Base-by-base conservation (phyloP, 768 basidiomycete species). In the Tulasnella sp. region DNA sequence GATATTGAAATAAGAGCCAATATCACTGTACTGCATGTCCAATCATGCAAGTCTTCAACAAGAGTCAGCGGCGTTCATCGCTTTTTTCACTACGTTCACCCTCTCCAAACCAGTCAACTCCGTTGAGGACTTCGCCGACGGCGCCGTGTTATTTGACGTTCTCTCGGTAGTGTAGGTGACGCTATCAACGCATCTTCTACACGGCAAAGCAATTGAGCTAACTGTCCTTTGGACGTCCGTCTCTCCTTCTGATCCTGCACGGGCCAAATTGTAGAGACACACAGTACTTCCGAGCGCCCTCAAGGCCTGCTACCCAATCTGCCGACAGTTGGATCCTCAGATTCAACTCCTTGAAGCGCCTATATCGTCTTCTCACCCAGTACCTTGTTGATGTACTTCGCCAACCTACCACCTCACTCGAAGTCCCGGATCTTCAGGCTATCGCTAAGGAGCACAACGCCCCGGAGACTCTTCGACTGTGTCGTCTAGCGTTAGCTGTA, bases 271-370 rank as follows among this genome's bases (percentile, higher is more conserved):
- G 25, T 67, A 92, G 90, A 64, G 91, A 92, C 73, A 74, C 76
- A 49, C 78, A 83, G 30, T 89, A 89, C 72, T 93, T 93, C 67
- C 79, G 80, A 46, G 79, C 78, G 54, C 72, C 81, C 3, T 72
- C 75, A 19, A 79, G 84, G 10, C 73, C 79, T 4, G 74, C 82
- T 0, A 71, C 77, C 17, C 82, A 87, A 55, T 76, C 76, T 1
- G 80, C 85, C 10, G 89, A 91, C 66, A 92, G 89, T 71, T 94
- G 91, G 91, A 87, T 92, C 59, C 71, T 92, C 30, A 82, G 90
- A 11, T 90, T 92, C 70, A 84, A 78, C 70, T 71, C 84, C 8
- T 78, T 93, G 62, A 93, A 93, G 67, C 80, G 85, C 22, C 76
- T 92, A 52, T 92, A 90, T 70, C 79, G 91, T 46, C 80, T 92